phyloP scores from a whole-genome alignment of 139 green algal species.

The Klebsormidium nitens region DNA sequence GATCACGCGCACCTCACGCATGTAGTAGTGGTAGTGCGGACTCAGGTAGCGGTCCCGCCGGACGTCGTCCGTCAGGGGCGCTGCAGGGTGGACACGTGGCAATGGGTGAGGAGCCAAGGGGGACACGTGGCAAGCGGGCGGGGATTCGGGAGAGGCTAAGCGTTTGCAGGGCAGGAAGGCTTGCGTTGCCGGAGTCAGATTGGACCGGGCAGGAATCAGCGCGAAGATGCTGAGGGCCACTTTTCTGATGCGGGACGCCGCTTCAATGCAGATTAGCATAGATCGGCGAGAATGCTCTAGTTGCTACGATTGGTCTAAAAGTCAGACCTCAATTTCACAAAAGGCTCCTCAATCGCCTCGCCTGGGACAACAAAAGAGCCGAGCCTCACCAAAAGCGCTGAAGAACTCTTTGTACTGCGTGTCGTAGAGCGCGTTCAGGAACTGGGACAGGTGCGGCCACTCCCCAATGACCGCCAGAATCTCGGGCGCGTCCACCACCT shows the following conservation, averaged over 20 bases:
- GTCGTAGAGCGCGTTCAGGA: conserved; percentile 82
- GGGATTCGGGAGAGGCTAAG: background rate
- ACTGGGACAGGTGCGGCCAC: conserved; percentile 65
- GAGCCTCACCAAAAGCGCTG: conserved; percentile 45
- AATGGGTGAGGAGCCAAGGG: background rate
- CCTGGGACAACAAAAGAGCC: background rate
- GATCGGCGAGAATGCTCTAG: too few relatives aligned
- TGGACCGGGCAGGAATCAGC: too few relatives aligned
- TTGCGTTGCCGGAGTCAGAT: too few relatives aligned
- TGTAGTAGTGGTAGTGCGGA: conserved; percentile 87
- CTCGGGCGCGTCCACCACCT: conserved; percentile 85
- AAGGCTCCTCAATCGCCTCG: too few relatives aligned
- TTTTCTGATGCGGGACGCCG: too few relatives aligned
- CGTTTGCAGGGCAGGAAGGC: background rate
- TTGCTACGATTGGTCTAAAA: too few relatives aligned
- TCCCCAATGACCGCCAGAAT: conserved; percentile 84
- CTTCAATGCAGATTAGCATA: too few relatives aligned
- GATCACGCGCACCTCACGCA: conserved; percentile 79
- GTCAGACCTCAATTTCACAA: too few relatives aligned
- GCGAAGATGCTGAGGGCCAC: too few relatives aligned
- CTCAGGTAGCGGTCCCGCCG: conserved; percentile 57
- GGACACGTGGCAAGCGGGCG: background rate
- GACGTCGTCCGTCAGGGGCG: conserved; percentile 35
- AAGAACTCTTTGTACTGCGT: conserved; percentile 93
- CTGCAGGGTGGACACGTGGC: too few relatives aligned